Evolutionary conservation across 441 rosid species (phyloP), one percentile per base, ranked within the genome.

Genomic region (Pelargonium myrrhifolium): DNA sequence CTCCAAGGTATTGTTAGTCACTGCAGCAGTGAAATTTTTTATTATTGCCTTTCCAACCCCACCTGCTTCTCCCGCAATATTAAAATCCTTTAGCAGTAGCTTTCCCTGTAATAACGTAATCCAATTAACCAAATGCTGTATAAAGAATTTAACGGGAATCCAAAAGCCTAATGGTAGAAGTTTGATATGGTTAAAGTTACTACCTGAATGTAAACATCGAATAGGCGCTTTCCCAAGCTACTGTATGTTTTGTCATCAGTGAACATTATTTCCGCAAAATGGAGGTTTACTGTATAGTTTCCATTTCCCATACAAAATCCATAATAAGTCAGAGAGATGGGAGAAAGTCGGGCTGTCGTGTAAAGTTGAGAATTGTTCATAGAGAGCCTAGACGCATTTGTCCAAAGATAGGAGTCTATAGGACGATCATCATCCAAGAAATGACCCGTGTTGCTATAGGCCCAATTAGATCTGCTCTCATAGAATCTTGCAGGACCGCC

Each of bases 181-280:
- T 42, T 51, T 20, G 6, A 40, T 64, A 24, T 9, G 5, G 26
- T 9, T n/a, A 15, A 1, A 49, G 22, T 14, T 10, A 9, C 39
- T 72, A 86, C 94, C 87, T 85, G 91, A 75, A 88, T 45, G 62
- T 83, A 82, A 59, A 85, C 74, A 77, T 88, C 81, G 59, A 88
- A 88, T 56, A 78, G 26, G 21, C 87, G 76, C 76, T 88, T 82
- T 42, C 89, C 91, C 21, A 83, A 69, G 76, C 79, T 84, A 12
- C 0, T 15, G 61, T 9, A 82, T 1, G 62, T 73, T 18, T 71
- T 67, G 37, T 74, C 72, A 47, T 61, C 61, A 0, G 49, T 65
- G 72, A 86, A 81, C 78, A 71, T 55, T 22, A 77, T 85, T 72
- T 88, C 94, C 17, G 87, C 85, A 60, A 88, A 88, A 65, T 88